Evolutionary conservation across 2,329 filamentous ascomycete genomes (phyloP).

Genomic region (Neurospora sp.): DNA sequence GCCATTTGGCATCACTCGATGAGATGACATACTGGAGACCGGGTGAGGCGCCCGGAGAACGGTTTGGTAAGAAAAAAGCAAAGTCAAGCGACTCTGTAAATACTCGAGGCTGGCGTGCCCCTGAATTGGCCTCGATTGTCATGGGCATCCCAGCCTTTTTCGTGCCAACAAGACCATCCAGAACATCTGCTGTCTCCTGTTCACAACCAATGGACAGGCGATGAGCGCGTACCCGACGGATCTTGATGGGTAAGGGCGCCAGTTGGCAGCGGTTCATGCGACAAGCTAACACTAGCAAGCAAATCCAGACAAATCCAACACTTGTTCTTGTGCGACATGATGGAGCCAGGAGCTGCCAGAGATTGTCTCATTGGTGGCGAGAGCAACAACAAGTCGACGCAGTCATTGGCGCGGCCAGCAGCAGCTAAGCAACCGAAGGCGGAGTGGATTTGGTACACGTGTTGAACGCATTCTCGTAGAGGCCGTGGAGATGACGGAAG

Average conservation of each 20-base stretch:
- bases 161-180: neutral
- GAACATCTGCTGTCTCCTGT: neutral
- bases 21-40: neutral
- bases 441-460: neutral
- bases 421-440: neutral
- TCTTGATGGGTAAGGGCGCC: neutral
- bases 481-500: neutral
- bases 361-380: neutral
- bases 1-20: slow-evolving; percentile 20
- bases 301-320: neutral
- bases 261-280: neutral
- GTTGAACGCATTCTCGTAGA: neutral
- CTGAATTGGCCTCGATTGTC: neutral
- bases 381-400: neutral
- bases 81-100: neutral
- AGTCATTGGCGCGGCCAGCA: neutral
- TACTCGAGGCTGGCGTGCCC: neutral
- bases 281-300: neutral
- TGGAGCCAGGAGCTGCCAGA: neutral
- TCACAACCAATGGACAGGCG: neutral
- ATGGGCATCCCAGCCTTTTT: neutral
- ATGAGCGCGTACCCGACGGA: neutral
- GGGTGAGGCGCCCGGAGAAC: neutral
- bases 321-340: neutral
- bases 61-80: neutral